Base-by-base conservation (phyloP, 2,329 filamentous ascomycete species). In the Colletotrichum aenigma region DNA sequence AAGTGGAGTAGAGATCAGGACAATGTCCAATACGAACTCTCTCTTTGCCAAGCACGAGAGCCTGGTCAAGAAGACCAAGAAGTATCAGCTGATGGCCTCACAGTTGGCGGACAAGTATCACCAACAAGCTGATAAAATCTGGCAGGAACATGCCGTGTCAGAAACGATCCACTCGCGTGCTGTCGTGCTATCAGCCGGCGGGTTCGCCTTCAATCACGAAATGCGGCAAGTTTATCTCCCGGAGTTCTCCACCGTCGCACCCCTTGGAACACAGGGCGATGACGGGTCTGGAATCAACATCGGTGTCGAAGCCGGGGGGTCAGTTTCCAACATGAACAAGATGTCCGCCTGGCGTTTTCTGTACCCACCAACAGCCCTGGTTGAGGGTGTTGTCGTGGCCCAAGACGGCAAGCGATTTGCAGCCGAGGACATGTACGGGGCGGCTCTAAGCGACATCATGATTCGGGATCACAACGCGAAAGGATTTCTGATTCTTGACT, bases 401-500 rank as follows among this genome's bases (percentile, higher is more conserved):
- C 32, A 55, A 21, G 38, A 36, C 10, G 76, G 76, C 15, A 18
- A 30, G 24, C 62, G 74, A 21, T 61, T 70, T 24, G 24, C 21
- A 16, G 67, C 36, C 62, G 66, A 69, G 58, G 70, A 76, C 61
- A 30, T 70, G 2, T 76, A 76, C 62, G 74, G 74, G 26, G 66
- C 70, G 8, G 36, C 74, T 9, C 38, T 76, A 15, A 68, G 60
- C 30, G 67, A 76, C 6, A 52, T 32, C 38, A 76, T 77, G 76
- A 56, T 77, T 9, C 34, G 60, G 26, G 9, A 36, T 6, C 58
- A 62, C 16, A 34, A 58, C 16, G 70, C 74, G 26, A 24, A 24
- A 13, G 76, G 66, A 24, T 77, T 56, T 52, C 62, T 77, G 30
- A 74, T 77, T 32, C 58, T 76, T 18, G 76, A 77, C 62, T 77